Base-by-base conservation (phyloP, 176 grass and related monocot species). In the Typha latifolia region DNA sequence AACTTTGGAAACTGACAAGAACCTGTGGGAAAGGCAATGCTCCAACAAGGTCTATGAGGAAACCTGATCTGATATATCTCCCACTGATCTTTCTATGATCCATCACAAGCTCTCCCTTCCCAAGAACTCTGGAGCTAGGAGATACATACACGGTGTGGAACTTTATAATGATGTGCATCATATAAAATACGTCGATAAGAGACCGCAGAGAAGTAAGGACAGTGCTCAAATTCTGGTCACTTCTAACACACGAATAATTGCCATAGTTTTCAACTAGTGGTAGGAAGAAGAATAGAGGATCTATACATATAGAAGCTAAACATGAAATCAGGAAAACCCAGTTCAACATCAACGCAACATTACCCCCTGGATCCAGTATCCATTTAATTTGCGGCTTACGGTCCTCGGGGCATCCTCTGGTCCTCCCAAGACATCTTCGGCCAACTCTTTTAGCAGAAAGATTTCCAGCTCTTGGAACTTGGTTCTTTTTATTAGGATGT, bases 1-100 rank as follows among this genome's bases (percentile, higher is more conserved):
- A 29, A 29, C 27, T 29, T 29, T 26, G 15, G 43, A 12, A 64
- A 48, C 10, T 18, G 50, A 21, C 5, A 51, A 16, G 1, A 65
- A 90, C 75, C 73, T 90, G 79, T 67, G 79, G 82, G 64, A 90
- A 31, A 62, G 79, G 87, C 22, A 90, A 79, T 34, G 72, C 67
- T n/a, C 63, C 79, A 26, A 56, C 48, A 27, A 78, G 20, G 47
- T 89, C 82, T 12, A 85, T 68, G 49, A 78, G 72, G 52, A 90
- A 83, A 14, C 77, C 51, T 15, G 34, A 61, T 76, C 59, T 85
- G 56, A 90, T 61, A 74, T 82, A 85, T 72, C 68, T 85, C 8
- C 61, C 59, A 56, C 26, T 64, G 80, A 78, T 80, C 48, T 26
- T 69, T 77, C 29, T 71, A 47, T 27, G 63, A 76, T 86, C 47